A percentile compares a stretch with the other conserved stretches of the same genome.
Conservation (phyloP, 139 green algal species). For the Chlamydomonas sp. region DNA sequence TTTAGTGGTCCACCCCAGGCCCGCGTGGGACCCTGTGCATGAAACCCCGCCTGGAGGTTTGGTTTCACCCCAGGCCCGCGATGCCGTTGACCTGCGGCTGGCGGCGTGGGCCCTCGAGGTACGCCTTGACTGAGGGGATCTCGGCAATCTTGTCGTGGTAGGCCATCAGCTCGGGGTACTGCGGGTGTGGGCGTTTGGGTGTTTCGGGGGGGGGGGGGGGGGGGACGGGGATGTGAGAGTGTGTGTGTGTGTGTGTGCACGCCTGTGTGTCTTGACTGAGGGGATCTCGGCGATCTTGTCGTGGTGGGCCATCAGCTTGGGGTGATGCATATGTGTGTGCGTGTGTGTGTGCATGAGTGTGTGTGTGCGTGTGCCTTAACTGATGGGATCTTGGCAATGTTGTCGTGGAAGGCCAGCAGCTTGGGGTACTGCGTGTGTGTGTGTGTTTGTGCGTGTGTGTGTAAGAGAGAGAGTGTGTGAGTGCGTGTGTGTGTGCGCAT, state of each 20-base stretch:
- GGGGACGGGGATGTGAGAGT: background rate
- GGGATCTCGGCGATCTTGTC: background rate
- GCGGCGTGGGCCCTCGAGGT: slow-evolving; percentile 26
- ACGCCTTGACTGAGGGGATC: slow-evolving; percentile 35
- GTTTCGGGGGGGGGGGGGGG: too few relatives aligned
- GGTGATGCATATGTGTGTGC: background rate
- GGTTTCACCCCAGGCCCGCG: too few relatives aligned
- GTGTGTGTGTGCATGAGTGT: too few relatives aligned
- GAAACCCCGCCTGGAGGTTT: too few relatives aligned
- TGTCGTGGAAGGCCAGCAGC: slow-evolving; percentile 25
- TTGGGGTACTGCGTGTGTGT: slow-evolving; percentile 36
- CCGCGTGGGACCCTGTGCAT: too few relatives aligned
- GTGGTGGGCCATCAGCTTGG: background rate
- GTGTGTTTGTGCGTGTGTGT: too few relatives aligned
- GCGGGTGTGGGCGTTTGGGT: too few relatives aligned
- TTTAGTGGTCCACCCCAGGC: too few relatives aligned
- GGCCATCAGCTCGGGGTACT: slow-evolving; percentile 38
- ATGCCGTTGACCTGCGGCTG: slow-evolving; percentile 36
- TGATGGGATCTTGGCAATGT: slow-evolving; percentile 24
- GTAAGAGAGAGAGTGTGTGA: background rate
- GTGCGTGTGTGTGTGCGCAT: background rate
- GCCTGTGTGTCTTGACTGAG: background rate
- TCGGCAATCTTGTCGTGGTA: slow-evolving; percentile 25
- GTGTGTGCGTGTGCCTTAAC: slow-evolving; percentile 48
- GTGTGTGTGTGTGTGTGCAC: background rate